phyloP scores from a whole-genome alignment of 208 protist species.

The Acanthamoeba castellanii region DNA sequence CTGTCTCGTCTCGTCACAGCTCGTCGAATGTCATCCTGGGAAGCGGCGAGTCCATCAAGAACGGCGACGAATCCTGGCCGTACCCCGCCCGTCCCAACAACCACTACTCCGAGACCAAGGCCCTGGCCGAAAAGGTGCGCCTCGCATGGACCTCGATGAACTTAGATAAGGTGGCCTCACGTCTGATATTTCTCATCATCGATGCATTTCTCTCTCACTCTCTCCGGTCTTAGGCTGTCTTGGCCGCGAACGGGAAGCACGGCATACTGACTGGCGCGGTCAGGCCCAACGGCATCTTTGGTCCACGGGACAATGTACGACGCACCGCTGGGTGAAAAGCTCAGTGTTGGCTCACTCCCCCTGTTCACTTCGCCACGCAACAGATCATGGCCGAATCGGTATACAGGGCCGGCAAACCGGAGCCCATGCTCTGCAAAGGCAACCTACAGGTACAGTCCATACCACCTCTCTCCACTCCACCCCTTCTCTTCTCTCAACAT shows the following conservation, averaged over 20 bases:
- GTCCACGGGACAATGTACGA: slow-evolving; percentile 35
- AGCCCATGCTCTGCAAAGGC: slow-evolving; percentile 1
- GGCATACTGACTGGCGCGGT: slow-evolving; percentile 38
- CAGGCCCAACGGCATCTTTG: slow-evolving; percentile 63
- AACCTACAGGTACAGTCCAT: background rate
- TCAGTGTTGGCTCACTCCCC: background rate
- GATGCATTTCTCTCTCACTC: background rate
- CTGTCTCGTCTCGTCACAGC: background rate
- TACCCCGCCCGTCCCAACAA: slow-evolving; percentile 40
- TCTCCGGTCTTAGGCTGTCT: background rate
- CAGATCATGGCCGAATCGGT: slow-evolving; percentile 46
- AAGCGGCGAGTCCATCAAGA: background rate
- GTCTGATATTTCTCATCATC: background rate
- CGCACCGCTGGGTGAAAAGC: background rate
- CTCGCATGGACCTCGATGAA: too few relatives aligned
- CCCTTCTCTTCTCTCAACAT: too few relatives aligned
- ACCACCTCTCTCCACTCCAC: background rate
- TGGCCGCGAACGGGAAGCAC: slow-evolving; percentile 34
- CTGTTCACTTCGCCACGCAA: background rate
- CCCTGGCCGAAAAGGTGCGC: slow-evolving; percentile 18
- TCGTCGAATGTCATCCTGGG: slow-evolving; percentile 16
- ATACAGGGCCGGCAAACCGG: background rate
- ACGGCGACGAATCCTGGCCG: slow-evolving; percentile 53
- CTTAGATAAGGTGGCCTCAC: too few relatives aligned
- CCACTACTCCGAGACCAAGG: slow-evolving; percentile 39